Evolutionary conservation across 805 yeast species (phyloP).

Genomic region (Wickerhamomyces queroliae): DNA sequence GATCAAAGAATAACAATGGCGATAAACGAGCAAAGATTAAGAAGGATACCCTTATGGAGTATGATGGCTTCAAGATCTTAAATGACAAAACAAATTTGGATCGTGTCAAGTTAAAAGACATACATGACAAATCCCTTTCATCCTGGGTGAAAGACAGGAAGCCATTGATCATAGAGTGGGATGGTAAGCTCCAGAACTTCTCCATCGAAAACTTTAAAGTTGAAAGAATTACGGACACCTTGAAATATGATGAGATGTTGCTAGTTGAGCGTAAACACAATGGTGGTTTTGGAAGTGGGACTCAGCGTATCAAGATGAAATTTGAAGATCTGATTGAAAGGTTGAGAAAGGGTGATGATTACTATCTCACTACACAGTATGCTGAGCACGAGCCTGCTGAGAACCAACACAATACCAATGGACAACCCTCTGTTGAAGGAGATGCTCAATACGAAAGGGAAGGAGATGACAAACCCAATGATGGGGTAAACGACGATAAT

Average conservation of each 20-base stretch:
- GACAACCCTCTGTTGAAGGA: slow-evolving; percentile 22
- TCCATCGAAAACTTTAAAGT: slow-evolving; percentile 28
- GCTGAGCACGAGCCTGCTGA: slow-evolving; percentile 36
- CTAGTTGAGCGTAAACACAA: slow-evolving; percentile 53
- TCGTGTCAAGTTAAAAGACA: slow-evolving; percentile 4
- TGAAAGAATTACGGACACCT: slow-evolving; percentile 29
- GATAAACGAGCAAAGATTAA: slow-evolving; percentile 4
- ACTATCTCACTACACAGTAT: slow-evolving; percentile 70
- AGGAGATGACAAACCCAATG: slow-evolving; percentile 13
- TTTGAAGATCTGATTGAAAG: slow-evolving; percentile 42
- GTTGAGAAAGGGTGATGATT: slow-evolving; percentile 36
- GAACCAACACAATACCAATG: too few species aligned
- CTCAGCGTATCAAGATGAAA: slow-evolving; percentile 42
- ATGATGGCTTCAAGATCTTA: neutral
- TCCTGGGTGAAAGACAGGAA: slow-evolving; percentile 10
- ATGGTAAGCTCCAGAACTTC: slow-evolving; percentile 31
- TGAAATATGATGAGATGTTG: slow-evolving; percentile 30
- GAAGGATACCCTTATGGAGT: slow-evolving; percentile 1
- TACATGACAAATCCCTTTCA: slow-evolving; percentile 10
- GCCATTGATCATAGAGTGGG: slow-evolving; percentile 40
- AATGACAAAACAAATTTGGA: neutral
- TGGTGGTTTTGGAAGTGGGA: slow-evolving; percentile 70
- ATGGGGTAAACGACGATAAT: slow-evolving; percentile 10
- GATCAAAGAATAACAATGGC: slow-evolving; percentile 10
- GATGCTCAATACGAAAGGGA: slow-evolving; percentile 14